Conservation (phyloP, 371 early-diverging fungal species). For the Saksenaea oblongispora region DNA sequence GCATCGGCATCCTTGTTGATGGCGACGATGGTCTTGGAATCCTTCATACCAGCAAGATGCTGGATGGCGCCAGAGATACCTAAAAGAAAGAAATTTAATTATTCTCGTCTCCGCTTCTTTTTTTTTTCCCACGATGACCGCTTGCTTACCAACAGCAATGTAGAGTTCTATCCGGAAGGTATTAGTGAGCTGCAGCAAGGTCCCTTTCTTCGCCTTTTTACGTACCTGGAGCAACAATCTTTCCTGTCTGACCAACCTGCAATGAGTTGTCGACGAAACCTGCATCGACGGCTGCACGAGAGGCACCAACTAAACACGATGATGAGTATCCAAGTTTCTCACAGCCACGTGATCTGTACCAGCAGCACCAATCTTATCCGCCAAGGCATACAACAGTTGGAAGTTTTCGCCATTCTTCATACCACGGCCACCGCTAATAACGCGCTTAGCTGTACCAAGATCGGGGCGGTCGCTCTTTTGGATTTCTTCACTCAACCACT, state of each 20-base stretch:
- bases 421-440: conserved; percentile 95
- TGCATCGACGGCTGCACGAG: conserved; percentile 98
- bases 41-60: conserved; percentile 99
- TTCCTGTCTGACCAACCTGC: conserved; percentile 98
- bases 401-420: conserved; percentile 98
- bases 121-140: background rate
- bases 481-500: conserved; percentile 91
- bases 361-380: conserved; percentile 94
- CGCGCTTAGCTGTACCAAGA: conserved; percentile 84
- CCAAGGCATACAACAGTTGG: conserved; percentile 86
- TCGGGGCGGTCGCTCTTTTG: conserved; percentile 96
- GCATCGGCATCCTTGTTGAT: conserved; percentile 99
- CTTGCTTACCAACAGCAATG: conserved; percentile 79
- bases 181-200: background rate
- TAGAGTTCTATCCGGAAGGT: conserved; percentile 68
- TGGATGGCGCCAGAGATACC: conserved; percentile 97
- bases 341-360: conserved; percentile 59
- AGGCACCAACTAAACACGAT: conserved; percentile 83
- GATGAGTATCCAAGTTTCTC: conserved; percentile 16
- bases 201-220: background rate
- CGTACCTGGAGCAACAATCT: conserved; percentile 92
- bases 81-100: conserved; percentile 12
- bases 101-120: background rate
- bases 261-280: conserved; percentile 95
- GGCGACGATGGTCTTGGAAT: conserved; percentile 96